phyloP scores from a whole-genome alignment of 169 alveolate genomes.

The Eimeria nieschulzi region DNA sequence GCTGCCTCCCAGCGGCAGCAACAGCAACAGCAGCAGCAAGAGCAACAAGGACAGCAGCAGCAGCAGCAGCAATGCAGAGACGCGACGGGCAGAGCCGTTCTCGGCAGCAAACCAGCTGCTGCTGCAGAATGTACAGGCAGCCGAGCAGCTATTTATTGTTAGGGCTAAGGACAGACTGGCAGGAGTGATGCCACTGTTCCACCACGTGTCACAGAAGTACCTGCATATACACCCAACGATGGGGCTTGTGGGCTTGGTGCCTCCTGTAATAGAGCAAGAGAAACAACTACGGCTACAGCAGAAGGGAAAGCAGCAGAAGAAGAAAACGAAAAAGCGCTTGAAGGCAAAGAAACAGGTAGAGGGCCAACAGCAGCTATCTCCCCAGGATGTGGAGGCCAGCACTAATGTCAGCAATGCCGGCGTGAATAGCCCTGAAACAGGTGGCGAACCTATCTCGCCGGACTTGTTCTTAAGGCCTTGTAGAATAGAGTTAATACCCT shows the following conservation, averaged over 20 bases:
- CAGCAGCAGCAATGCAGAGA: conserved; percentile 13
- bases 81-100: conserved; percentile 32
- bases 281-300: neutral
- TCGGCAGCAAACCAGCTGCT: conserved; percentile 39
- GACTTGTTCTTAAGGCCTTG: conserved; percentile 37
- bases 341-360: conserved; percentile 24
- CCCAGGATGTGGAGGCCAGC: neutral
- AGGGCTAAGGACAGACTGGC: conserved; percentile 40
- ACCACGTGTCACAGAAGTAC: neutral
- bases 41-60: conserved; percentile 17
- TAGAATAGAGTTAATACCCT: conserved; percentile 3
- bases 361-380: neutral
- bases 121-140: conserved; percentile 22
- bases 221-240: conserved; percentile 58
- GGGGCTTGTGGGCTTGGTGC: conserved; percentile 63
- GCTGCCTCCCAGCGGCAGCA: neutral
- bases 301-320: neutral
- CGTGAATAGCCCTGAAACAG: neutral
- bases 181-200: conserved; percentile 60
- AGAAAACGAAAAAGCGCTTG: conserved; percentile 12
- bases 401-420: neutral
- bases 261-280: conserved; percentile 19
- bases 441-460: neutral
- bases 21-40: conserved; percentile 28
- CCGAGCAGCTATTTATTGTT: conserved; percentile 31